Evolutionary conservation across 768 basidiomycete genomes (phyloP), one percentile per base, ranked within the genome.

Genomic region (Dentipellis fragilis): DNA sequence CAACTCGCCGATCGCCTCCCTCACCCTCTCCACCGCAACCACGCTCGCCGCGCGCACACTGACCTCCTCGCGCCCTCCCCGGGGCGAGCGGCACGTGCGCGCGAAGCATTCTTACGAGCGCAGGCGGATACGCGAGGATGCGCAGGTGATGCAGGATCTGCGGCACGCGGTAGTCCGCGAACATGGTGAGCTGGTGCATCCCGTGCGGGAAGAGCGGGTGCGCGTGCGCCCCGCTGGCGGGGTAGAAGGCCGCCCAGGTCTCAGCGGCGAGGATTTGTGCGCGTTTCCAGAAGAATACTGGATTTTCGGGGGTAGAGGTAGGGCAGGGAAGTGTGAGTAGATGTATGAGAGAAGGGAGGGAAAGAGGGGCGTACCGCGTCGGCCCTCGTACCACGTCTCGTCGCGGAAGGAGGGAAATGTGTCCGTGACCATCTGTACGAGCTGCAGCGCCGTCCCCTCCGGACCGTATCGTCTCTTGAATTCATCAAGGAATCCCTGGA

Each of bases 221-320:
- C 0, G 51, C 52, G 9, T 72, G 62, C 7, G 66, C 55, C 7
- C 69, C 61, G 10, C 71, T 57, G 2, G 71, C 64, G 1, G 89
- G 89, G 67, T 86, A 88, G 73, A 93, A 93, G 2, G 92, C 91
- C 1, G 93, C 92, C 92, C 90, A 93, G 0, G 82, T 84, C 66
- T 95, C 92, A 0, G 92, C 92, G 35, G 93, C 85, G 39, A 94
- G 77, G 55, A 95, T 95, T 61, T 95, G 92, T 1, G 91, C 84
- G 36, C 92, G 83, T 66, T 95, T 95, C 88, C 91, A 93, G 55
- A 94, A 76, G 68, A 70, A 83, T 8, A 93, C 89, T 91, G 60
- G 7, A 29, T 29, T 29, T 29, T 29, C 6, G n/a, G 14, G 1
- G 29, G 29, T 4, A 12, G 23, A 11, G 10, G 19, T 16, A 29